Base-by-base conservation (phyloP, 306 rosid species). In the Astragalus glycyphyllos region DNA sequence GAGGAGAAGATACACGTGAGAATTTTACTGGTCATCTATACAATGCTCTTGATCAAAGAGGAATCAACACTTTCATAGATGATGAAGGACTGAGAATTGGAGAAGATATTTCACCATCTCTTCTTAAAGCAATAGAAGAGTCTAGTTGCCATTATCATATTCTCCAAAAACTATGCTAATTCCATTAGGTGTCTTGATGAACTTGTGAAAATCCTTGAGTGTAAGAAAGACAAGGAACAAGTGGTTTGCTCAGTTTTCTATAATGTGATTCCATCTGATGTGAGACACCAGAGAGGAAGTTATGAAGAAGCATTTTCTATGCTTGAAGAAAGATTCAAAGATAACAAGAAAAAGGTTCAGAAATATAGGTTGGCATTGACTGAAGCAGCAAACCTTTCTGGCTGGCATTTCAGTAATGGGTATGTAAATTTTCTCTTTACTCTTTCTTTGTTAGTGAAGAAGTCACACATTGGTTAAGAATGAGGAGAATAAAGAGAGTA, bases 21-120 rank as follows among this genome's bases (percentile, higher is more conserved):
- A 67, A 53, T 67, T 76, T 68, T 29, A 31, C 80, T 8, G 75
- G 75, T 0, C 51, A 76, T 50, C 74, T 76, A 23, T 76, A 76
- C 65, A 76, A 42, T 23, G 80, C 80, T 11, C 69, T 76, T 38
- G 69, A 76, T 38, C 80, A 76, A 47, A 68, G 73, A 45, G 80
- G 80, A 9, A 76, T 76, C 63, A 76, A 76, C 64, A 76, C 80
- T 20, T 76, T 76, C 71, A 76, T 68, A 31, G 80, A 76, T 68
- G 75, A 76, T 76, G 80, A 68, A 12, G 75, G 29, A 6, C 23
- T 76, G 4, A 68, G 75, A 14, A 53, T 26, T 14, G 75, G 80
- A 15, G 80, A 68, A 68, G 75, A 76, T 16, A 76, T 76, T 29
- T 59, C 80, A 76, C 80, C 51, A 14, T 13, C 75, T n/a, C 75